phyloP scores from a whole-genome alignment of 257 asterid species.

The Solanum okadae region DNA sequence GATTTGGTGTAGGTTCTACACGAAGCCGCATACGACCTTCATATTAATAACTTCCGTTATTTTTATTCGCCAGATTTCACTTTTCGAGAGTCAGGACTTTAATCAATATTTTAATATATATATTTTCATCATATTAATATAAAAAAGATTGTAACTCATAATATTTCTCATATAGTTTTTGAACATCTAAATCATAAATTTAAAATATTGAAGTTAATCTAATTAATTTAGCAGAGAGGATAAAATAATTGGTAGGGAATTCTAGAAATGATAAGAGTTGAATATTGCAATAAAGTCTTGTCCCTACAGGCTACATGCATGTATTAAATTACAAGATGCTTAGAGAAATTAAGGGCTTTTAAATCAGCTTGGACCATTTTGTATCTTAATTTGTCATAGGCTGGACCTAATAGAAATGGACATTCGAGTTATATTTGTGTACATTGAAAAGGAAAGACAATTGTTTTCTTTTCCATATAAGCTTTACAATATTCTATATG shows the following conservation, averaged over 20 bases:
- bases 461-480: neutral
- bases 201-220: neutral
- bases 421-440: neutral
- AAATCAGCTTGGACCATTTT: neutral
- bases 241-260: neutral
- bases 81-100: neutral
- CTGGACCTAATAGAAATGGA: neutral
- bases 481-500: neutral
- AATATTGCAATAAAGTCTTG: neutral
- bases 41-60: no score
- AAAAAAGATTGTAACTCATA: neutral
- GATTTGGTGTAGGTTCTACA: neutral
- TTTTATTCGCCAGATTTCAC: rapidly evolving
- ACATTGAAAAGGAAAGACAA: neutral
- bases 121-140: neutral
- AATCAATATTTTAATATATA: no score
- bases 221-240: neutral
- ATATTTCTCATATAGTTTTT: neutral
- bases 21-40: neutral
- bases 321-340: neutral
- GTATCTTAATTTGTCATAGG: neutral
- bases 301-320: neutral
- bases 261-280: neutral
- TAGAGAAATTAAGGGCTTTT: neutral
- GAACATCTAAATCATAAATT: no score